Evolutionary conservation across 2,329 filamentous ascomycete genomes (phyloP).

Genomic region (Xylariaceae sp.): DNA sequence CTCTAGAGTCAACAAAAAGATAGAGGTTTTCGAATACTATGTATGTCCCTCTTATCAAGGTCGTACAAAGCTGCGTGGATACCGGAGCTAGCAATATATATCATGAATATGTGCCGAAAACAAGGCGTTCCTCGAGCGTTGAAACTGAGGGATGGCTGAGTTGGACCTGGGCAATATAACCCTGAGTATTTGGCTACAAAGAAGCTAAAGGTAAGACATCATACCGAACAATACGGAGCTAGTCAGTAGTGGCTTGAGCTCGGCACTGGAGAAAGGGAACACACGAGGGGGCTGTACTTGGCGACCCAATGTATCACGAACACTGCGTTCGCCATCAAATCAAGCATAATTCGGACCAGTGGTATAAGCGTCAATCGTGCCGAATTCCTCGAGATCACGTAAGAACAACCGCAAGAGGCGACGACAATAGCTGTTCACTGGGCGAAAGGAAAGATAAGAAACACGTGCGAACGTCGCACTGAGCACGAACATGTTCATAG

Average conservation of each 20-base stretch:
- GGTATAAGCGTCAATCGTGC: constrained; percentile 10
- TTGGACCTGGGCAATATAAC: constrained; percentile 5
- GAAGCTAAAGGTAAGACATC: too few species aligned
- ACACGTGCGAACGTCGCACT: constrained; percentile 18
- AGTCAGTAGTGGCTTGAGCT: constrained; percentile 3
- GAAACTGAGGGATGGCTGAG: not conserved
- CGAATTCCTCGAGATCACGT: constrained; percentile 10
- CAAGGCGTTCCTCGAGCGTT: too few species aligned
- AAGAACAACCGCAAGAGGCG: not conserved
- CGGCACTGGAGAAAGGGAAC: constrained; percentile 20
- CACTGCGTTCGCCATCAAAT: constrained; percentile 16
- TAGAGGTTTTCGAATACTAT: not conserved
- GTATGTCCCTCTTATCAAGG: too few species aligned
- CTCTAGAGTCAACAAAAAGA: constrained; percentile 4
- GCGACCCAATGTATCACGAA: constrained; percentile 7
- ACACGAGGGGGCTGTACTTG: not conserved
- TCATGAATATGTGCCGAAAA: too few species aligned
- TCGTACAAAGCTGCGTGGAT: too few species aligned
- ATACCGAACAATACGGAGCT: not conserved
- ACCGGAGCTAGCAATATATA: too few species aligned
- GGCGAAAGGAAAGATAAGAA: constrained; percentile 6
- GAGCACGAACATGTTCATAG: constrained; percentile 6
- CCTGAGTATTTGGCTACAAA: too few species aligned
- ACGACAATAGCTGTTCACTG: not conserved
- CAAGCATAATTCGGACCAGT: constrained; percentile 5